Base-by-base conservation (phyloP, 2,329 filamentous ascomycete genomes). In the Botrytis elliptica region DNA sequence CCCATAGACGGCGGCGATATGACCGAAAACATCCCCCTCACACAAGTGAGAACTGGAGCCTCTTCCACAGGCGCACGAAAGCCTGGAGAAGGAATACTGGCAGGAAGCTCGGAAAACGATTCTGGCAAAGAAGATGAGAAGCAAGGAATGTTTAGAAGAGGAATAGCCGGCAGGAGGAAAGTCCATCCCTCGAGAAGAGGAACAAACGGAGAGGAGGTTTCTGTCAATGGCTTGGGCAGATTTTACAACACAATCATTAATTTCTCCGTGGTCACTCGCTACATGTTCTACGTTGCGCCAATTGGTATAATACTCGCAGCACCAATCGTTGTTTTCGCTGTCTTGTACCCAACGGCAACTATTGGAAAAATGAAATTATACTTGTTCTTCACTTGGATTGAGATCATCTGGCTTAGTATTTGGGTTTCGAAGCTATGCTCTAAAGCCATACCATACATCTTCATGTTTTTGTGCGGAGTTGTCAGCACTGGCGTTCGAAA, bases 401-500 rank as follows among this genome's bases (percentile, higher is more conserved):
- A 92, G 79, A 85, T 91, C 70, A 85, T 90, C 52, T 93, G 91
- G 91, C 82, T 90, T 57, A 85, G 87, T 14, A 85, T 92, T 18
- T 93, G 91, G 91, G 84, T 85, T 29, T 89, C 88, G 76, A 93
- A 93, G 82, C 82, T 92, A 62, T 84, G 89, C 18, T 88, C 91
- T 22, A 88, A 89, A 81, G 79, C 87, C 25, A 79, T 92, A 4
- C 90, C 91, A 0, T 82, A 84, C 57, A 76, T 88, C 70, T 93
- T 93, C 82, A 90, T 92, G 85, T 91, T 91, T 79, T 87, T 92
- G 77, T 88, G 87, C 75, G 91, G 91, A 73, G 88, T 93, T 44
- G 87, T 93, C 80, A 92, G 89, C 81, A 88, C 88, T 22, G 91
- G 91, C 66, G 91, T 90, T 7, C 86, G 90, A 75, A 93, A 93